Conservation (phyloP, 2,329 filamentous ascomycete species). For the Beauveria sp. region DNA sequence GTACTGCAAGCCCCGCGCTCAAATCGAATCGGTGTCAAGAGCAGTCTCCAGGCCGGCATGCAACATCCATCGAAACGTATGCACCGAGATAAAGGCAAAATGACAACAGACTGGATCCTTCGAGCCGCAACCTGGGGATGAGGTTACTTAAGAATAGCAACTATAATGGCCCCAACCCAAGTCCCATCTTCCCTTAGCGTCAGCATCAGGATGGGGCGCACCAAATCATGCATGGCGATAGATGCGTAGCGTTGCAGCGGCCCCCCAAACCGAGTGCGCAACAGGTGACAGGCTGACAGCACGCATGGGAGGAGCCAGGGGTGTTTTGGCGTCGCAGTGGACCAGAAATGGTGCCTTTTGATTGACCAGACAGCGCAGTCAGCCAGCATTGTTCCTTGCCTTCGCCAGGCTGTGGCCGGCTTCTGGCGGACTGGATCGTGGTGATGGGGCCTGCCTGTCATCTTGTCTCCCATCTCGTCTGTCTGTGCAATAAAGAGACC, state of each 20-base stretch:
- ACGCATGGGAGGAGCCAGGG: neutral
- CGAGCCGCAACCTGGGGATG: neutral
- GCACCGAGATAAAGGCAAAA: neutral
- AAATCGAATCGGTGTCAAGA: neutral
- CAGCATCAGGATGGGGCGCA: conserved; percentile 6
- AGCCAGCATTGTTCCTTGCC: no score
- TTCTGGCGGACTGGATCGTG: neutral
- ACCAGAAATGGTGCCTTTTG: neutral
- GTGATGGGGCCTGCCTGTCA: neutral
- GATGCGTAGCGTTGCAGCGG: neutral
- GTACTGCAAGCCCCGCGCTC: neutral
- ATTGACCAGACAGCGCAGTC: no score
- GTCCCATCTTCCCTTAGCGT: neutral
- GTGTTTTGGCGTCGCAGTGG: neutral
- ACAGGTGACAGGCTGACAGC: neutral
- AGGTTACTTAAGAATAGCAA: neutral
- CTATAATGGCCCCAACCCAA: neutral
- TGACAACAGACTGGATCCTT: neutral
- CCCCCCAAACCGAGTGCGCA: conserved; percentile 4
- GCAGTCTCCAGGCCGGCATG: neutral
- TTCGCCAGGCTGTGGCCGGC: no score
- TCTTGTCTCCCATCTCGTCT: neutral
- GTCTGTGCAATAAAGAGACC: neutral
- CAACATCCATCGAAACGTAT: neutral
- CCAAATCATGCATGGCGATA: neutral